Conservation (phyloP, 208 protist species). For the Acanthamoeba comandoni region DNA sequence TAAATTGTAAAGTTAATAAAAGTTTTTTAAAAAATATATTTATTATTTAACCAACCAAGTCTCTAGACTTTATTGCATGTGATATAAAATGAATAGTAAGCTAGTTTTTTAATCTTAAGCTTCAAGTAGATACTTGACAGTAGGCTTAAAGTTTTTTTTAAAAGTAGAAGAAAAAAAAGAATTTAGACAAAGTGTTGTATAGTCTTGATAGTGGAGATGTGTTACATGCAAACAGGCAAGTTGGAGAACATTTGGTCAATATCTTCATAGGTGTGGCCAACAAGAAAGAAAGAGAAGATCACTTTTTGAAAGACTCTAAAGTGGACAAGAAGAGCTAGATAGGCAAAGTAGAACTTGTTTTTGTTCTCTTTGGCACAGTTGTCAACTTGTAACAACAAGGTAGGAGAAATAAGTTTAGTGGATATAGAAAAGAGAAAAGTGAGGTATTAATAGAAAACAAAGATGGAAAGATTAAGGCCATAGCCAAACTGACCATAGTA, state of each 20-base stretch:
- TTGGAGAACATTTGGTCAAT: constrained; percentile 28
- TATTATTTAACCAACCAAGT: too few relatives aligned
- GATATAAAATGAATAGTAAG: too few relatives aligned
- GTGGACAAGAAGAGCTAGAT: background rate
- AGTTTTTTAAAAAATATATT: too few relatives aligned
- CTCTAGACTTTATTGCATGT: too few relatives aligned
- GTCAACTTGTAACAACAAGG: constrained; percentile 26
- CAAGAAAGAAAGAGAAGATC: constrained; percentile 14
- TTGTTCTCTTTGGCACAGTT: constrained; percentile 10
- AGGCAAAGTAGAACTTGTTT: background rate
- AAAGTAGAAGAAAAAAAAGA: background rate
- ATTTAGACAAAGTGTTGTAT: background rate
- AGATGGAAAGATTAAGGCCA: too few relatives aligned
- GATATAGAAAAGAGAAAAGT: too few relatives aligned
- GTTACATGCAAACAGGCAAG: constrained; percentile 7
- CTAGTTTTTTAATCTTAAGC: too few relatives aligned
- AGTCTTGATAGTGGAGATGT: background rate
- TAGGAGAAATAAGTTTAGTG: background rate
- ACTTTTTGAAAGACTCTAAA: constrained; percentile 19
- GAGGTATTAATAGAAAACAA: too few relatives aligned
- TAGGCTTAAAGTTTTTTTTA: too few relatives aligned
- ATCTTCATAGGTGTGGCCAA: constrained; percentile 44
- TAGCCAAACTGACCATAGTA: too few relatives aligned
- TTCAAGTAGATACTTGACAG: too few relatives aligned
- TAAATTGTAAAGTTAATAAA: too few relatives aligned